These are phyloP conservation scores for Trichoderma endophyticum DNA, from an alignment of 2,329 filamentous ascomycete genomes.

Conservation along the genomic window DNA sequence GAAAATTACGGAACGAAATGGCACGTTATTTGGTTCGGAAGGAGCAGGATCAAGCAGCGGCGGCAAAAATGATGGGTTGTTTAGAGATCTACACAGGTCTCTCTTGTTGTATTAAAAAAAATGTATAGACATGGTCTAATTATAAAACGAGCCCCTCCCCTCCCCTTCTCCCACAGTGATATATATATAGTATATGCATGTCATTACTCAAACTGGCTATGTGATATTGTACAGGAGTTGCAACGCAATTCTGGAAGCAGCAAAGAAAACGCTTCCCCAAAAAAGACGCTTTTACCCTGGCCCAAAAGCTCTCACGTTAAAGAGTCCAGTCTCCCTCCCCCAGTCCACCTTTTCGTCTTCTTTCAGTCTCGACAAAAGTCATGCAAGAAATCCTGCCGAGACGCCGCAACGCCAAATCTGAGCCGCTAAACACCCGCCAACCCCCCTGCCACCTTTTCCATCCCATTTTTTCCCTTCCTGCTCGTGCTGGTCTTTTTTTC, in stretches of 20 bases:
- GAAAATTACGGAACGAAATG: slow-evolving; percentile 2
- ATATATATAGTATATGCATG: background rate
- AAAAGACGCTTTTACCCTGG: slow-evolving; percentile 10
- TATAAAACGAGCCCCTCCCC: background rate
- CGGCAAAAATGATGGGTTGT: background rate
- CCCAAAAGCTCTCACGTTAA: background rate
- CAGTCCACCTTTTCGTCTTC: background rate
- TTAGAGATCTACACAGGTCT: slow-evolving; percentile 18
- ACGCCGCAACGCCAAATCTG: slow-evolving; percentile 30
- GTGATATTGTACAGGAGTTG: slow-evolving; percentile 18
- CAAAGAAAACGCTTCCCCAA: slow-evolving; percentile 1
- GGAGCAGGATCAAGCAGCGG: slow-evolving; percentile 6
- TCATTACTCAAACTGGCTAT: slow-evolving; percentile 19
- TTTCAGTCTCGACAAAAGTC: slow-evolving; percentile 19
- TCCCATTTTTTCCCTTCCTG: background rate
- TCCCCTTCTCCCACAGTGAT: background rate
- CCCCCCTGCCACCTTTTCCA: slow-evolving; percentile 9
- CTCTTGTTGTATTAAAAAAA: slow-evolving; percentile 32
- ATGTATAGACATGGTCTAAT: slow-evolving; percentile 34
- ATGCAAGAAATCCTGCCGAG: slow-evolving; percentile 25
- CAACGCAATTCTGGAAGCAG: slow-evolving; percentile 7
- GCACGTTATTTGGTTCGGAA: background rate
- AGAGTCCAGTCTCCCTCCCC: background rate
- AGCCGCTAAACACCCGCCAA: slow-evolving; percentile 25
- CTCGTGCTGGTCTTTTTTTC: slow-evolving; percentile 23